phyloP scores from a whole-genome alignment of 768 basidiomycete genomes.

The Termitomyces sp. region DNA sequence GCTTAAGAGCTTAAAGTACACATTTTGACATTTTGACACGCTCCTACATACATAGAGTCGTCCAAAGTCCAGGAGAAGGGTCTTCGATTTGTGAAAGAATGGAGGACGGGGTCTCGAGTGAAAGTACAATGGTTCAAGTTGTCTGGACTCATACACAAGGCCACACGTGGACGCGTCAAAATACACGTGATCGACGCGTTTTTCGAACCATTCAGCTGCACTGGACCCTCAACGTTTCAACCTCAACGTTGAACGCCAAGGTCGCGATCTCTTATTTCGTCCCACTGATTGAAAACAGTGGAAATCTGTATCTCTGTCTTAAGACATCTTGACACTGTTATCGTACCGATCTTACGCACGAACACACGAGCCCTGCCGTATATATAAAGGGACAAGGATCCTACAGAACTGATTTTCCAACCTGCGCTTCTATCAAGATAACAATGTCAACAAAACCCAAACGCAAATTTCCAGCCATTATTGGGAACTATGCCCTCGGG shows the following conservation, averaged over 20 bases:
- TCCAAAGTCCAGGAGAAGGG: too few relatives aligned
- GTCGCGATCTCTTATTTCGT: not conserved
- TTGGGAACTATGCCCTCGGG: slow-evolving; percentile 63
- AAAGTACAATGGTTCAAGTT: too few relatives aligned
- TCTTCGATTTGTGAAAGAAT: too few relatives aligned
- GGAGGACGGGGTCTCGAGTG: too few relatives aligned
- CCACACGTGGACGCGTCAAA: slow-evolving; percentile 15
- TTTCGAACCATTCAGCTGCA: slow-evolving; percentile 18
- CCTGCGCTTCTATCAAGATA: not conserved
- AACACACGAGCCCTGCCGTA: not conserved
- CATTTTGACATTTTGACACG: too few relatives aligned
- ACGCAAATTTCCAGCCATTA: slow-evolving; percentile 28
- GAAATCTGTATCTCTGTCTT: not conserved
- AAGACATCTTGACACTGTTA: not conserved
- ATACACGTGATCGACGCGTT: slow-evolving; percentile 33
- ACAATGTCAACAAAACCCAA: slow-evolving; percentile 8
- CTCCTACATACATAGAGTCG: too few relatives aligned
- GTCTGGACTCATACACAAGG: too few relatives aligned
- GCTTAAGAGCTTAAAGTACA: too few relatives aligned
- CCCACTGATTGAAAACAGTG: not conserved
- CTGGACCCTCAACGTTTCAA: not conserved
- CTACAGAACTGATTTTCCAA: not conserved
- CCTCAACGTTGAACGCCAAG: not conserved
- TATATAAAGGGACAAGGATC: not conserved
- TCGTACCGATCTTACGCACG: not conserved